phyloP scores from a whole-genome alignment of 768 basidiomycete genomes.

The Naganishia randhawae region DNA sequence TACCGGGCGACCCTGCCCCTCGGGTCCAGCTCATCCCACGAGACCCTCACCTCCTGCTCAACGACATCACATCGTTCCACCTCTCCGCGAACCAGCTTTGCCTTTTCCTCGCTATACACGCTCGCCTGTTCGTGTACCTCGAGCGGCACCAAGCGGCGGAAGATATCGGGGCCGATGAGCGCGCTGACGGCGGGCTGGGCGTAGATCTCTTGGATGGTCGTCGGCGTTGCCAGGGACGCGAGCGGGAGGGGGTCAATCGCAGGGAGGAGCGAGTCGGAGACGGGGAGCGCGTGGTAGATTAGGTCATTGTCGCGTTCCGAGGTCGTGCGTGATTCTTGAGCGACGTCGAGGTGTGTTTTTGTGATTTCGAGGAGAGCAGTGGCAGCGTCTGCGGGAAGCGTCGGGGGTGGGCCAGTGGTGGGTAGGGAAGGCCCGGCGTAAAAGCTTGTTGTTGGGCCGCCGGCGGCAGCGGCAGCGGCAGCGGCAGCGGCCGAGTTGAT shows the following conservation, averaged over 20 bases:
- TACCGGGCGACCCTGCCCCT: constrained; percentile 57
- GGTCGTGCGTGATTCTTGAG: constrained; percentile 68
- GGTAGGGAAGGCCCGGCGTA: background rate
- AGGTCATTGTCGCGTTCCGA: constrained; percentile 89
- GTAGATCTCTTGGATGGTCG: constrained; percentile 89
- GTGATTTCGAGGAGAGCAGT: constrained; percentile 73
- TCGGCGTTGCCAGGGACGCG: constrained; percentile 67
- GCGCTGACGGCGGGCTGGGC: constrained; percentile 84
- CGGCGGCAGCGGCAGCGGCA: constrained; percentile 54
- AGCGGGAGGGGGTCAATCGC: constrained; percentile 67
- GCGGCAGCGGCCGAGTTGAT: constrained; percentile 54
- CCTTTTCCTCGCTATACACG: constrained; percentile 98
- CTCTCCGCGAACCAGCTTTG: constrained; percentile 82
- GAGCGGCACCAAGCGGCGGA: constrained; percentile 78
- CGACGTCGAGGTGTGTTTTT: constrained; percentile 74
- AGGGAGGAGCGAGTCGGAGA: constrained; percentile 72
- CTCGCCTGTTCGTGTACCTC: constrained; percentile 93
- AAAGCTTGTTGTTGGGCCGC: too few relatives aligned
- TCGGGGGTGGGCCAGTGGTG: constrained; percentile 42
- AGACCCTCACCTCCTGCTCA: constrained; percentile 73
- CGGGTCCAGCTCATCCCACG: constrained; percentile 75
- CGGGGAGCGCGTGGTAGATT: constrained; percentile 88
- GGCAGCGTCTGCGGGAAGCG: constrained; percentile 79
- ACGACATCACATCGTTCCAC: constrained; percentile 80
- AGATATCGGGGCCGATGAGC: constrained; percentile 88